A percentile compares a stretch with the other conserved stretches of the same genome.
phyloP scores from a whole-genome alignment of 257 asterid species.

The Cruciata laevipes region DNA sequence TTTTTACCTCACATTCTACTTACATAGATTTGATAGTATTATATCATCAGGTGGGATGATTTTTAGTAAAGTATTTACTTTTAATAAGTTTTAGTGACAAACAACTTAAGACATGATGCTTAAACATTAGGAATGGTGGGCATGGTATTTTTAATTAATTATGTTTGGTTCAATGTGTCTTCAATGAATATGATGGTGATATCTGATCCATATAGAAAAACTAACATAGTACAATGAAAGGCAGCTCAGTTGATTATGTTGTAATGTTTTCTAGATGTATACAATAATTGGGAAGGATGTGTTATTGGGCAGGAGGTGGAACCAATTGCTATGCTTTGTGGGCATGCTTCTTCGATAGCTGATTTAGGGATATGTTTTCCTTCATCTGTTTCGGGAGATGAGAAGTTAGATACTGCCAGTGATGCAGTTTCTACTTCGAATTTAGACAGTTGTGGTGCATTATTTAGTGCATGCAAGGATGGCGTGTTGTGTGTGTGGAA shows the following conservation, averaged over 20 bases:
- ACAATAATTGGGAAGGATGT: slow-evolving; percentile 6
- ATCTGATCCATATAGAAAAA: neutral
- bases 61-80: too few relatives aligned
- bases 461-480: slow-evolving; percentile 77
- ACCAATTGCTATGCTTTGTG: slow-evolving; percentile 91
- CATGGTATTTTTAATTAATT: neutral
- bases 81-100: neutral
- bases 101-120: neutral
- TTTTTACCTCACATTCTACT: neutral
- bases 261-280: slow-evolving; percentile 5
- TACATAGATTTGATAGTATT: neutral
- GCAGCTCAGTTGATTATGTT: neutral
- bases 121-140: neutral
- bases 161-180: neutral
- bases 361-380: slow-evolving; percentile 82
- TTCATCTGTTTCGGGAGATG: slow-evolving; percentile 47
- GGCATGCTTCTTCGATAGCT: slow-evolving; percentile 74
- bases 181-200: neutral
- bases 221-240: neutral
- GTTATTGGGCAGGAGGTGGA: slow-evolving; percentile 52
- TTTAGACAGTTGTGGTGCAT: slow-evolving; percentile 44
- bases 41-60: neutral
- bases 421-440: slow-evolving; percentile 27
- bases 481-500: slow-evolving; percentile 93
- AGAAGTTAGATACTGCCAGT: slow-evolving; percentile 28